Base-by-base conservation (phyloP, 2,329 filamentous ascomycete species). In the Fusarium keratoplasticum region DNA sequence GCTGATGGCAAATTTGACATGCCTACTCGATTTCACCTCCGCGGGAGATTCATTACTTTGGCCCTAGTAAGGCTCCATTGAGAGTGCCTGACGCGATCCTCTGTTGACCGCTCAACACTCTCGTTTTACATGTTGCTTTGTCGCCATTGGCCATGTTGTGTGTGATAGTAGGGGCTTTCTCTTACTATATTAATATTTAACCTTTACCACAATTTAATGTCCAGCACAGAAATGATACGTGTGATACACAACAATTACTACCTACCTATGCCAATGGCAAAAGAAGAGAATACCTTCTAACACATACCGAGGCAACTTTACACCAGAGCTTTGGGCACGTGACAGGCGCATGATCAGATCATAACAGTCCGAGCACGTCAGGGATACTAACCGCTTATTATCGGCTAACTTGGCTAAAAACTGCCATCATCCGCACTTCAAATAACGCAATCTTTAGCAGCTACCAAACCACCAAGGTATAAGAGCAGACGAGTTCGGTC, bases 341-440 rank as follows among this genome's bases (percentile, higher is more conserved):
- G 40, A 44, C 2, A 14, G 13, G 20, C 5, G 4, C 4, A 6
- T 5, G 40, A 4, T 25, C 40, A 44, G 40, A 44, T 25, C 40
- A 44, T 44, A 14, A 14, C n/a, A 8, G 40, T 14, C 40, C 5
- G 6, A 22, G 40, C 40, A 16, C 40, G 2, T 44, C 7, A 44
- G 20, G 14, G 13, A 38, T 38, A 5, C 40, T 44, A 44, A 44
- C 40, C 40, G 20, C 40, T 4, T 44, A 3, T 22, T 2, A 22
- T 22, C 20, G 6, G 40, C 13, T 22, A 1, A 14, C 3, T 1
- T 22, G 3, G 11, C n/a, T 11, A 0, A 44, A 6, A 2, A 4
- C 20, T 44, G 40, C 20, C 4, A 5, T 9, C 40, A 44, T 44
- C 40, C 13, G 0, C n/a, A 1, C 4, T 7, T 14, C 22, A 22